These are phyloP conservation scores for Silene conica DNA, from an alignment of 148 eudicot genomes.

Conservation along the genomic window DNA sequence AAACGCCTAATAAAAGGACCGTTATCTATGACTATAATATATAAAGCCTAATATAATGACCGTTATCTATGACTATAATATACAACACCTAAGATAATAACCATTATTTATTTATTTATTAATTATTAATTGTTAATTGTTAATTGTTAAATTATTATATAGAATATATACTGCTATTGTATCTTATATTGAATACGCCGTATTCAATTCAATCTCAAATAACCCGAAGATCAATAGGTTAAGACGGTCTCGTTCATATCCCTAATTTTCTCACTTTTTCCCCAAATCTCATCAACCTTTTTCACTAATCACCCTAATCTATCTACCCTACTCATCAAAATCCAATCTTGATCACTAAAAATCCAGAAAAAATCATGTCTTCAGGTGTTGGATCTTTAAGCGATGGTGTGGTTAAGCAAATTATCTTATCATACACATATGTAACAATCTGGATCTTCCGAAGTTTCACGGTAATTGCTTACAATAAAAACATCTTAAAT, in stretches of 20 bases:
- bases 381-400: constrained; percentile 35
- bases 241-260: not conserved
- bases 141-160: too few species aligned
- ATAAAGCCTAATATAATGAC: too few species aligned
- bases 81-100: too few species aligned
- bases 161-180: too few species aligned
- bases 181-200: too few species aligned
- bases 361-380: constrained; percentile 10
- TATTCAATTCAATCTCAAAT: too few species aligned
- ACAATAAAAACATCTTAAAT: constrained; percentile 78
- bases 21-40: too few species aligned
- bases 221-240: too few species aligned
- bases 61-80: too few species aligned
- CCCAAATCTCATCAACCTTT: constrained; percentile 6
- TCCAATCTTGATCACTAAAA: not conserved
- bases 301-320: not conserved
- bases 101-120: too few species aligned
- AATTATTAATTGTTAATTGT: too few species aligned
- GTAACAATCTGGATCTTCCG: constrained; percentile 65
- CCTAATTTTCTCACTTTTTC: not conserved
- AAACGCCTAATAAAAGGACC: too few species aligned
- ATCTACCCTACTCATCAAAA: not conserved
- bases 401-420: constrained; percentile 53
- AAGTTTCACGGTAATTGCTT: constrained; percentile 61
- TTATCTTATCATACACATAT: constrained; percentile 55